Evolutionary conservation across 2,329 filamentous ascomycete species (phyloP), one percentile per base, ranked within the genome.

Genomic region (Gyromitra esculenta): DNA sequence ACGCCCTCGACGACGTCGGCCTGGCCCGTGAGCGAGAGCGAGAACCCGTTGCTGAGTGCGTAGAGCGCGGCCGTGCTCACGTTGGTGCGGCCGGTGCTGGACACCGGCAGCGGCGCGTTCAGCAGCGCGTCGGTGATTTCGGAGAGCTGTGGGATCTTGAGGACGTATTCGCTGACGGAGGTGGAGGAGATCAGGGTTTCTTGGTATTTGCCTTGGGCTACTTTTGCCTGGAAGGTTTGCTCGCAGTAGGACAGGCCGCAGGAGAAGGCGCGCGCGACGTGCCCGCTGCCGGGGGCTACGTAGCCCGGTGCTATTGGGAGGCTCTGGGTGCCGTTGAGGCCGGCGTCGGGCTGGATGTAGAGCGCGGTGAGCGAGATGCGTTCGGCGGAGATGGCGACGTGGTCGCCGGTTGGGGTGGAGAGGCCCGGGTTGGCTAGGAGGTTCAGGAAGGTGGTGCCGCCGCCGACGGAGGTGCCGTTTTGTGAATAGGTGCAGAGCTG

Each of bases 401-500:
- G 41, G n/a, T 15, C 25, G 15, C 57, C 62, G n/a, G 15, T 4
- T 3, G 41, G 5, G n/a, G 59, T 68, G 8, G 71, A 70, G 13
- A 39, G 21, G 6, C 43, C 71, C 5, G 59, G 37, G 11, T 13
- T 8, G 54, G 77, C 77, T 1, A 35, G 7, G 50, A 77, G 5
- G 37, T 72, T 54, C 1, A 78, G 54, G 71, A 77, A 79, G 8
- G 69, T 74, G 8, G 15, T 57, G 2, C 70, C 77, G 11, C 72
- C 67, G 41, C 77, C 77, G 15, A 62, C 75, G 5, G 66, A 56
- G 8, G 75, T 77, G 43, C 57, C 59, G n/a, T 71, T 72, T 13
- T 54, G 50, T 5, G 39, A 41, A 59, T 79, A 79, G 25, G 59
- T 77, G 67, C 77, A 79, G 21, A 79, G 25, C 56, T 77, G 75